Evolutionary conservation across 202 grass and related monocot genomes (phyloP).

Genomic region (Panicum virgatum): DNA sequence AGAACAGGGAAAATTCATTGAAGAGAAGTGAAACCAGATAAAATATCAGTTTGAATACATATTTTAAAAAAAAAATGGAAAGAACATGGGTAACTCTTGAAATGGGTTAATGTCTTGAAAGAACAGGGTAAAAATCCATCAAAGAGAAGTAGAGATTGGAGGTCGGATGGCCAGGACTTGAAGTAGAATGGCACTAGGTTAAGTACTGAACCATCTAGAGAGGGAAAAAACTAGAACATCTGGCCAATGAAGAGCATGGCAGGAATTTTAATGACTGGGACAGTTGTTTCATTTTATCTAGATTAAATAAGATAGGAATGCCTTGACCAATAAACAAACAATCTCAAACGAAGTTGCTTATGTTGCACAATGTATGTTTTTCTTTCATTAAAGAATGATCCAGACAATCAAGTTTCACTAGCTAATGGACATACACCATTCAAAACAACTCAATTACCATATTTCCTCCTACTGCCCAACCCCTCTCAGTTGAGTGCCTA

Average conservation of each 20-base stretch:
- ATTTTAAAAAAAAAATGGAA: no score
- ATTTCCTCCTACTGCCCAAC: neutral
- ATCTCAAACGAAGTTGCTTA: neutral
- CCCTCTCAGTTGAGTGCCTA: neutral
- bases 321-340: neutral
- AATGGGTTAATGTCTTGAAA: neutral
- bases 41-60: constrained; percentile 4
- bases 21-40: neutral
- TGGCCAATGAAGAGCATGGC: neutral
- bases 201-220: neutral
- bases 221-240: constrained; percentile 10
- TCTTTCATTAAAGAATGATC: neutral
- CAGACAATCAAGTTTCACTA: neutral
- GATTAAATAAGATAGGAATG: neutral
- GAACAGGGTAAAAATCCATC: neutral
- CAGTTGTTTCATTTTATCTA: neutral
- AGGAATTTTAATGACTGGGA: neutral
- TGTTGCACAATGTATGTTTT: neutral
- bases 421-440: neutral
- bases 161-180: neutral
- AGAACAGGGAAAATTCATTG: neutral
- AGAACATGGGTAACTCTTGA: constrained; percentile 18
- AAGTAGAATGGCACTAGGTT: no score
- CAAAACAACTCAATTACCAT: neutral
- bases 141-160: neutral